Conservation (phyloP, 1,139 yeast genomes). For the Lizanozyma gosingica region DNA sequence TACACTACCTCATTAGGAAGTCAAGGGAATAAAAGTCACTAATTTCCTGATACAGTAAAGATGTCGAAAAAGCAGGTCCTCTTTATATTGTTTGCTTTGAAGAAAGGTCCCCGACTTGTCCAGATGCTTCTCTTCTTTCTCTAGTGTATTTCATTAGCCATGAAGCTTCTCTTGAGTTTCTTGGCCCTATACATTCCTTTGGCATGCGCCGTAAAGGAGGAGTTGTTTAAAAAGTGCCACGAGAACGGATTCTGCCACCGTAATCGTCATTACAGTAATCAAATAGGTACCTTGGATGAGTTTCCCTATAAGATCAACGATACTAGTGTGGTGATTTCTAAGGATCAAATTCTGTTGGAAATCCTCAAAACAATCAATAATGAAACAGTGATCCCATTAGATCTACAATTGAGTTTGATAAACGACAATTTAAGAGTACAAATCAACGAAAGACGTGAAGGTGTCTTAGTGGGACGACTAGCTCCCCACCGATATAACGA, state of each 20-base stretch:
- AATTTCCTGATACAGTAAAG: no score
- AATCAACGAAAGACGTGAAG: slow-evolving; percentile 51
- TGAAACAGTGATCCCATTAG: slow-evolving; percentile 27
- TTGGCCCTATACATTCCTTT: not conserved
- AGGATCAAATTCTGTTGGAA: slow-evolving; percentile 27
- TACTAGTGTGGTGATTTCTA: slow-evolving; percentile 22
- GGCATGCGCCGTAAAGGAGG: slow-evolving; percentile 50
- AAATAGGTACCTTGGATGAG: slow-evolving; percentile 24
- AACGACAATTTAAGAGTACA: slow-evolving; percentile 48
- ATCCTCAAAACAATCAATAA: slow-evolving; percentile 30
- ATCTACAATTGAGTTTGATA: slow-evolving; percentile 49
- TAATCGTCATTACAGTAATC: slow-evolving; percentile 61
- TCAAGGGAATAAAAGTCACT: no score
- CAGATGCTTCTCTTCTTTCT: no score
- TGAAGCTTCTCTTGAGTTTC: not conserved
- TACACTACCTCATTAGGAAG: no score
- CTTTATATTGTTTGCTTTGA: no score
- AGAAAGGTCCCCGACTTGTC: no score
- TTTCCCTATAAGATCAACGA: slow-evolving; percentile 50
- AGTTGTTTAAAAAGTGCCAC: slow-evolving; percentile 70
- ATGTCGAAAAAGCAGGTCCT: no score
- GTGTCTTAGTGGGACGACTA: slow-evolving; percentile 18
- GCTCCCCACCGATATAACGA: slow-evolving; percentile 48
- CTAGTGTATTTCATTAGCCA: no score
- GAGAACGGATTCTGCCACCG: slow-evolving; percentile 83